A percentile compares a stretch with the other conserved stretches of the same genome.
Evolutionary conservation across 345 rosid genomes (phyloP).

Genomic region (Turnera subulata): DNA sequence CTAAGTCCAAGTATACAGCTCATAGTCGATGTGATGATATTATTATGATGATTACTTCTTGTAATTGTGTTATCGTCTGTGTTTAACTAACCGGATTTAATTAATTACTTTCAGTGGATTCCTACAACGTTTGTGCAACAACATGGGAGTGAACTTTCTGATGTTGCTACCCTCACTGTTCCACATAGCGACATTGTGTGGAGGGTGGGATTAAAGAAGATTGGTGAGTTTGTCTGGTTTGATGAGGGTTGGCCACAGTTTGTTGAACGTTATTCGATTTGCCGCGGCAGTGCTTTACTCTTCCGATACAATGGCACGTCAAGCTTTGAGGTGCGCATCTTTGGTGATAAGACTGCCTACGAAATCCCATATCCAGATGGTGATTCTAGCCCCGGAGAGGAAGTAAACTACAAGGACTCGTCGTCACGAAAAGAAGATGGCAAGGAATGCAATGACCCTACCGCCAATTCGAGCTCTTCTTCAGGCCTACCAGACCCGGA

Average conservation of each 20-base stretch:
- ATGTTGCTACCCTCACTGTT: neutral
- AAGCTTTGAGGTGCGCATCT: neutral
- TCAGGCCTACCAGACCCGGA: neutral
- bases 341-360: neutral
- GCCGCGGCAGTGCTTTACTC: neutral
- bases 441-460: neutral
- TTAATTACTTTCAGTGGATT: neutral
- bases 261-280: neutral
- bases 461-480: neutral
- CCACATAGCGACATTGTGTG: neutral
- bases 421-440: neutral
- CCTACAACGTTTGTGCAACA: neutral
- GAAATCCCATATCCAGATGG: neutral
- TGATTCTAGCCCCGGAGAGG: too few species aligned
- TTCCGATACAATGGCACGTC: neutral
- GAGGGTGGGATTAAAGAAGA: neutral
- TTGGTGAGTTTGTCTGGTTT: neutral
- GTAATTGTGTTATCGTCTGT: too few species aligned
- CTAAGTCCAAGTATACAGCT: too few species aligned
- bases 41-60: too few species aligned
- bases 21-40: too few species aligned
- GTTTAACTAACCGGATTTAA: too few species aligned
- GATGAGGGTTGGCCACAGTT: neutral
- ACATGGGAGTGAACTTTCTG: neutral
- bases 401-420: too few species aligned